Percentiles rank a stretch among this genome's conserved stretches.
Conservation (phyloP, 2,329 filamentous ascomycete genomes). For the Domatiomyces catenatus region DNA sequence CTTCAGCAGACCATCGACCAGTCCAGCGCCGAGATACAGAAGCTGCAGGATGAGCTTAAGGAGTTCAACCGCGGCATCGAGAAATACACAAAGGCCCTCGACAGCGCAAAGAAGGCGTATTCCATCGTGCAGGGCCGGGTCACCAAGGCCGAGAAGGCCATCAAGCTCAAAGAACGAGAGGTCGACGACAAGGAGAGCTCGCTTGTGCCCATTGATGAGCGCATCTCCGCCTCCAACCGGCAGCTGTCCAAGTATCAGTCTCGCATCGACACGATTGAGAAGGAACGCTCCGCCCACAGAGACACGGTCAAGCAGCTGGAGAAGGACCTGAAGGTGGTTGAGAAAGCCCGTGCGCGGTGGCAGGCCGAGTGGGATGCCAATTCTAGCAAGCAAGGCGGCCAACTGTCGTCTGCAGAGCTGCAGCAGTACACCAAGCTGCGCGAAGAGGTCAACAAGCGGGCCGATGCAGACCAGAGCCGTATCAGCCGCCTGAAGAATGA, state of each 20-base stretch:
- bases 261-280: slow-evolving; percentile 54
- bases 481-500: slow-evolving; percentile 78
- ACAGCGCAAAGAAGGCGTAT: slow-evolving; percentile 72
- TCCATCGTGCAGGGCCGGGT: slow-evolving; percentile 61
- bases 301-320: slow-evolving; percentile 56
- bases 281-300: slow-evolving; percentile 60
- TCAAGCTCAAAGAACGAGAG: slow-evolving; percentile 71
- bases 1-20: slow-evolving; percentile 88
- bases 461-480: slow-evolving; percentile 64
- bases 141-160: slow-evolving; percentile 64
- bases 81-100: slow-evolving; percentile 63
- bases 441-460: slow-evolving; percentile 68
- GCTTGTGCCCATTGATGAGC: slow-evolving; percentile 80
- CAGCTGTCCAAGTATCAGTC: slow-evolving; percentile 54
- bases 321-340: slow-evolving; percentile 67
- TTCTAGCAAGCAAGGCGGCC: slow-evolving; percentile 71
- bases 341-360: slow-evolving; percentile 76
- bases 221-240: slow-evolving; percentile 62
- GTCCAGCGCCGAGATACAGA: slow-evolving; percentile 76
- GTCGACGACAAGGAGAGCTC: slow-evolving; percentile 76
- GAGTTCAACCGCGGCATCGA: slow-evolving; percentile 80
- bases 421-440: slow-evolving; percentile 78
- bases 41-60: slow-evolving; percentile 86
- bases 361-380: slow-evolving; percentile 75
- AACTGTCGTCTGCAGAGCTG: slow-evolving; percentile 70